phyloP scores from a whole-genome alignment of 208 protist species.

The Acanthamoeba quina region DNA sequence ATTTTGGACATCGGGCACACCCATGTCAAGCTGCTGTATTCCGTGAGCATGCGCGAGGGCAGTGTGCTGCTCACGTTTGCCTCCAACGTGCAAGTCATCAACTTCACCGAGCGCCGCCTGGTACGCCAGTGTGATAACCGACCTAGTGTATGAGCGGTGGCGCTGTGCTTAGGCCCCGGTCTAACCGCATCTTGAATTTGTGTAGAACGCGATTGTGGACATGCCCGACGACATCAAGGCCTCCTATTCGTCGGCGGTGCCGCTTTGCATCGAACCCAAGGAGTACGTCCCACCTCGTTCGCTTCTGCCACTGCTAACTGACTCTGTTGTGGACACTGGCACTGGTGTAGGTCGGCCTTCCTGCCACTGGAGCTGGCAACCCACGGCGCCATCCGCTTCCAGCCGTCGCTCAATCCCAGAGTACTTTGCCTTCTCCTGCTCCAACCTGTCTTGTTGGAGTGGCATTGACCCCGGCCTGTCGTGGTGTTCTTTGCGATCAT shows the following conservation, averaged over 20 bases:
- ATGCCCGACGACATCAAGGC: conserved; percentile 41
- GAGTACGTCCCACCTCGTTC: not conserved
- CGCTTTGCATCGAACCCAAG: conserved; percentile 19
- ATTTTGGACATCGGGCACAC: conserved; percentile 28
- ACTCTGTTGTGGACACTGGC: not conserved
- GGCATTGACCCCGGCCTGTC: not conserved
- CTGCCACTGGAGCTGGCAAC: conserved; percentile 46
- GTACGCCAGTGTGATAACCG: too few species aligned
- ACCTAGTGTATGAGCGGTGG: too few species aligned
- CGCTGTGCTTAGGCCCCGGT: not conserved
- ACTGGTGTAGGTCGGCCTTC: not conserved
- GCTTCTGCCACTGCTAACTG: not conserved
- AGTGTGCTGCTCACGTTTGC: conserved; percentile 39
- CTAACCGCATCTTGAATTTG: not conserved
- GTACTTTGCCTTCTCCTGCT: too few species aligned
- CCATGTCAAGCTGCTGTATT: conserved; percentile 66
- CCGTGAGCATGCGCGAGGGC: conserved; percentile 30
- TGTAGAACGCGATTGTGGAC: conserved; percentile 23
- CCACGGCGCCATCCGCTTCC: conserved; percentile 50
- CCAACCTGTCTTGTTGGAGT: too few species aligned
- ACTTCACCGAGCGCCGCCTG: conserved; percentile 43
- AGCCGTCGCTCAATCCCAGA: conserved; percentile 7
- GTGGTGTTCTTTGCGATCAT: not conserved
- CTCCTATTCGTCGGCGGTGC: not conserved
- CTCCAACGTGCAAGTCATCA: conserved; percentile 60